Base-by-base conservation (phyloP, 2,329 filamentous ascomycete species). In the Ophiostoma pallidulum region DNA sequence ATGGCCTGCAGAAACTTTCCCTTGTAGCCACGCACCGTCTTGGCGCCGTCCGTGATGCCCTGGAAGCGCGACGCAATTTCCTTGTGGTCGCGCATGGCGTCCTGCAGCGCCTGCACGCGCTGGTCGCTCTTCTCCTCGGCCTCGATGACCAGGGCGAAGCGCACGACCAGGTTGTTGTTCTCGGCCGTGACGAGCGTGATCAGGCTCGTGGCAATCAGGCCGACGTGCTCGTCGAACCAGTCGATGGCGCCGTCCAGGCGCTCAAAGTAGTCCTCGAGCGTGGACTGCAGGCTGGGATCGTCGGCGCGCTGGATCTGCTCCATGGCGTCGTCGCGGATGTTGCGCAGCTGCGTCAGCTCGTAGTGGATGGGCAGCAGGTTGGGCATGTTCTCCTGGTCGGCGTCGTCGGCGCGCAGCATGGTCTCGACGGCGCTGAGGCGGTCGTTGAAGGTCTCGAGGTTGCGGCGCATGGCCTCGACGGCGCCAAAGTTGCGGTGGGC, bases 41-140 rank as follows among this genome's bases (percentile, higher is more conserved):
- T 94, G 19, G 91, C 88, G 1, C 91, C 91, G 55, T 91, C 85
- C 9, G 90, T 91, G 66, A 98, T 95, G 57, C 88, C 91, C 68
- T 95, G 90, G 71, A 98, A 95, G 44, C 91, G 78, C 40, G 83
- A 83, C 9, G 90, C 92, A 61, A 98, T 84, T 62, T 97, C 91
- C 62, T 91, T 89, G 66, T 97, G 94, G 60, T 97, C 91, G 59
- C 87, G 88, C 62, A 97, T 82, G 0, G 92, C 94, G 58, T 97
- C 91, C 62, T 96, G 90, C 53, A 98, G 71, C 2, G 92, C 92
- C 60, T 86, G 76, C 22, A 95, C 88, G 55, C 90, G 85, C 65
- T 87, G 85, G 63, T 98, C 92, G 59, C 90, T 95, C 73, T 90
- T 92, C 71, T 98, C 92, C 65, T 98, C 92, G 28, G 90, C 89